Evolutionary conservation across 2,329 filamentous ascomycete species (phyloP), one percentile per base, ranked within the genome.

Genomic region (Neonectria hederae): DNA sequence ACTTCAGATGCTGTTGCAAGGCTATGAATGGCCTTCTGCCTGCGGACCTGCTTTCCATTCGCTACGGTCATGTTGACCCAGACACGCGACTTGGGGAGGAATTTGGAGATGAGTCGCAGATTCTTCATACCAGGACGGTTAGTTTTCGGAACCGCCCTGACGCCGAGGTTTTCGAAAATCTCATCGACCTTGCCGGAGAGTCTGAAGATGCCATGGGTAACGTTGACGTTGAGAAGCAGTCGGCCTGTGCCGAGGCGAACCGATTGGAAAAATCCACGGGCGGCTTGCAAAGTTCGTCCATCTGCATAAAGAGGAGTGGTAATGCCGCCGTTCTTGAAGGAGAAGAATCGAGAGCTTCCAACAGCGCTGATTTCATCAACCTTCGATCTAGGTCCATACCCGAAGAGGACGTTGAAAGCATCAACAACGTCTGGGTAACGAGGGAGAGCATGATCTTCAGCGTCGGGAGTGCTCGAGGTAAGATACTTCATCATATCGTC

Each of bases 261-360:
- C 32, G 85, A 87, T 70, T 86, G 84, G 60, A 87, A 87, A 68
- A 84, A 87, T 1, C 86, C 86, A 17, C 86, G 82, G 1, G 84
- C 76, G 30, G 84, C 80, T 8, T 77, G 48, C 21, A 84, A 76
- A 8, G 76, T 70, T 11, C 75, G 76, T 0, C 70, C 70, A 0
- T 77, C 74, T 5, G 59, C 43, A 6, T 70, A 71, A 5, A 83
- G 69, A 0, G 72, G 57, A 0, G 60, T 46, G 1, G 65, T 68
- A 22, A 80, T 77, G 1, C 71, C 66, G 1, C 68, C 57, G 3
- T 73, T 48, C 8, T 78, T 75, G 52, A 83, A 72, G 0, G 84
- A 80, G 66, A 87, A 88, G 67, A 84, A 84, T 1, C 84, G 81
- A 8, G 79, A 81, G 38, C 76, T 78, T 21, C 85, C 85, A 6